phyloP scores from a whole-genome alignment of 495 filamentous ascomycete species.

The Aspergillus bridgeri region DNA sequence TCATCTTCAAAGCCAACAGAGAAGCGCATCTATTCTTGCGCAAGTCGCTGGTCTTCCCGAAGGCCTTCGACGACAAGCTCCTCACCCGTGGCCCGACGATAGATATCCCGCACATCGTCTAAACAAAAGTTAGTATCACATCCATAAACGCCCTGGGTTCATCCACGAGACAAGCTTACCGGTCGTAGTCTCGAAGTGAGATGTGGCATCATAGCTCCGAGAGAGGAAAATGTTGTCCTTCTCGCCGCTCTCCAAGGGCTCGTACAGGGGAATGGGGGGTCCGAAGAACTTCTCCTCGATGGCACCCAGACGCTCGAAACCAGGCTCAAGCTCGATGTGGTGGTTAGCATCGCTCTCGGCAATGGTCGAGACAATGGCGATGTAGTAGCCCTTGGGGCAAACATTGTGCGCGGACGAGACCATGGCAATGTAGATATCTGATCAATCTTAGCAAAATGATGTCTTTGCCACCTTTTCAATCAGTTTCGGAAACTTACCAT shows the following conservation, averaged over 20 bases:
- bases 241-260: slow-evolving; percentile 80
- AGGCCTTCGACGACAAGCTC: slow-evolving; percentile 69
- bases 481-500: slow-evolving; percentile 57
- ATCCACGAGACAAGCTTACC: slow-evolving; percentile 36
- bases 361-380: slow-evolving; percentile 97
- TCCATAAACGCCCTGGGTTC: too few species aligned
- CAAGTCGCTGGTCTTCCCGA: slow-evolving; percentile 50
- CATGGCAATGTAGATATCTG: slow-evolving; percentile 97
- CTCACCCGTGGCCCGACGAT: slow-evolving; percentile 79
- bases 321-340: slow-evolving; percentile 89
- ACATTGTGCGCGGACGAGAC: slow-evolving; percentile 97
- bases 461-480: not conserved
- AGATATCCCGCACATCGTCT: slow-evolving; percentile 95
- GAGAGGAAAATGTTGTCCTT: slow-evolving; percentile 95
- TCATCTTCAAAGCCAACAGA: slow-evolving; percentile 14
- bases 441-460: slow-evolving; percentile 19
- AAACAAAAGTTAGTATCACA: not conserved
- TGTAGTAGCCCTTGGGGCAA: slow-evolving; percentile 98
- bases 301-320: slow-evolving; percentile 86
- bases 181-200: slow-evolving; percentile 93
- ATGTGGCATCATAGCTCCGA: slow-evolving; percentile 96
- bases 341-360: slow-evolving; percentile 89
- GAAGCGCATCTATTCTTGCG: slow-evolving; percentile 40
- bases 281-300: slow-evolving; percentile 99
- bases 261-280: slow-evolving; percentile 85